Base-by-base conservation (phyloP, 305 asterid genomes). In the Solanum chacoense region DNA sequence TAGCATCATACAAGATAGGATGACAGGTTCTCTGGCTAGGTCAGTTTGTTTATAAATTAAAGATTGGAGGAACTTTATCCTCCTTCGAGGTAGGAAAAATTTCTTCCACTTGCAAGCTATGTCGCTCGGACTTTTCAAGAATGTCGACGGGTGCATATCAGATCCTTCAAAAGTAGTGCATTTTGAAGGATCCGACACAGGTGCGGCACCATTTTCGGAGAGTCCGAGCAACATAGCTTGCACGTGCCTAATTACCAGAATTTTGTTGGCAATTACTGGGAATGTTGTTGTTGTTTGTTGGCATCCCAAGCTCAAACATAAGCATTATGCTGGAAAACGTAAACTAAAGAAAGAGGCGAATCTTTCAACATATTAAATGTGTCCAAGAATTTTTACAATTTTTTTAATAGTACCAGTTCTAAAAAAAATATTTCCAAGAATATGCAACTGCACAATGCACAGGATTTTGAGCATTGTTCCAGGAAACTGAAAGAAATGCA, bases 391-490 rank as follows among this genome's bases (percentile, higher is more conserved):
- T 28, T 28, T 71, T 71, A 71, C 73, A 67, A 24, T 4, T n/a
- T 10, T 67, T 67, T 67, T 24, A 67, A 28, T 71, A 28, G 77
- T 28, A 71, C 24, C 79, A 73, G 24, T 16, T 73, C 34, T 0
- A 73, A 73, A 73, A 16, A 69, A 72, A 7, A 72, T 7, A 3
- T 73, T 8, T 45, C 91, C 91, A 88, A 28, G 89, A 67, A 67
- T 86, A 90, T 63, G 92, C 88, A 72, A 89, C 88, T n/a, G 92
- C 92, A 87, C 91, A 71, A 71, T 71, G 76, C 76, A 73, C 78
- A 29, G 38, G 24, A 31, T 73, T 71, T 73, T 73, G 24, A 31
- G 38, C 37, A 31, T 8, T 73, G 37, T 16, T 73, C 24, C 78
- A 0, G 78, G 78, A 73, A 71, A 28, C 76, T 13, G 36, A 71